Base-by-base conservation (phyloP, 2,329 filamentous ascomycete genomes). In the Pseudogymnoascus sp. region DNA sequence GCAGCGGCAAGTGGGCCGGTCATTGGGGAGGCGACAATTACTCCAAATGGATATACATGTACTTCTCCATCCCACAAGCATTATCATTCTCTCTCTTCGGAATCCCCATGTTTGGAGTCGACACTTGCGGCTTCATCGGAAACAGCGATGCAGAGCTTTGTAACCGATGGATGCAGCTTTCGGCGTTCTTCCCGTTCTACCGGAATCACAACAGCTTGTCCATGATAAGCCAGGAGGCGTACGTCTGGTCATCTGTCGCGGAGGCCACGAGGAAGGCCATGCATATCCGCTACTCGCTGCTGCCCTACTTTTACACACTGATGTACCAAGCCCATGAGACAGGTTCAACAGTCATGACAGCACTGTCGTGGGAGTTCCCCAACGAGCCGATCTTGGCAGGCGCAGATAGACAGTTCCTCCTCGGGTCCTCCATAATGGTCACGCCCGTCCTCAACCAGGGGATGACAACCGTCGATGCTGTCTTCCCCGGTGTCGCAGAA, bases 1-100 rank as follows among this genome's bases (percentile, higher is more conserved):
- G 90, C 2, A 84, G 84, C 0, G 90, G 91, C 1, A 84, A 83
- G 71, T 88, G 82, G 76, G 86, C 89, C 1, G 90, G 89, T 1
- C 90, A 94, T 73, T 95, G 90, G 90, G 89, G 89, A 30, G 89
- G 87, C 35, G 86, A 93, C 71, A 92, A 91, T 69, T 75, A 77
- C 15, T 87, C 85, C 2, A 57, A 28, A 8, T 80, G 82, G 12
- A 93, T 87, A 0, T 88, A 85, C 71, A 88, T 92, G 82, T 88
- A 82, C 72, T 86, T 88, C 71, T 86, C 85, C 9, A 94, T 94
- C 67, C 83, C 88, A 0, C 88, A 92, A 71, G 89, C 88, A 1
- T 78, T 95, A 0, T 85, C 83, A 2, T 92, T 91, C 73, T 83
- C 82, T 1, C 78, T 91, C 4, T 90, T 88, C 64, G 87, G 87